phyloP scores from a whole-genome alignment of 2,329 filamentous ascomycete species.

The Ceratocystis eucalypticola region DNA sequence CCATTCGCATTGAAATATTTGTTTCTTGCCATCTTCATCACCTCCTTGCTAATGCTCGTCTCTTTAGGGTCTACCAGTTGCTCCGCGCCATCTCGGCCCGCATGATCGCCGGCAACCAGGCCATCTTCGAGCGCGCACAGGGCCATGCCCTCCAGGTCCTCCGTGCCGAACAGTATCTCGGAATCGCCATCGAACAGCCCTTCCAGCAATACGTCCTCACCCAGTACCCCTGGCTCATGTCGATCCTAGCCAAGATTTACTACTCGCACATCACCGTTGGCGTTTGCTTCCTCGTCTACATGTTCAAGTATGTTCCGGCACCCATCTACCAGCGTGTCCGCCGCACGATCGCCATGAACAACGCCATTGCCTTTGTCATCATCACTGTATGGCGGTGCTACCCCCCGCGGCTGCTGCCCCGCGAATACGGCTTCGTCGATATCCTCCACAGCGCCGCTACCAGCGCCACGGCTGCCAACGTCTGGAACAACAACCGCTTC shows the following conservation, averaged over 20 bases:
- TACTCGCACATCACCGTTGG: constrained; percentile 35
- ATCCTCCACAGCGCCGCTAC: constrained; percentile 28
- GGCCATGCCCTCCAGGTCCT: constrained; percentile 32
- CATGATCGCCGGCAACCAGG: constrained; percentile 29
- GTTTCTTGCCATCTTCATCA: not conserved
- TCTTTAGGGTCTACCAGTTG: constrained; percentile 31
- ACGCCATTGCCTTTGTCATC: constrained; percentile 35
- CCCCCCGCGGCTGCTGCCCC: constrained; percentile 35
- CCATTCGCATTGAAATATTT: not conserved
- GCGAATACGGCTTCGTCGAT: constrained; percentile 35
- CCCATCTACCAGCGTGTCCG: constrained; percentile 31
- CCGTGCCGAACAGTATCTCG: constrained; percentile 27
- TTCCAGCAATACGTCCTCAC: constrained; percentile 31
- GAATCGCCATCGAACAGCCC: constrained; percentile 30
- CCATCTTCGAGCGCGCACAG: constrained; percentile 29
- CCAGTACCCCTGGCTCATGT: constrained; percentile 28
- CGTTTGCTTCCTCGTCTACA: constrained; percentile 35
- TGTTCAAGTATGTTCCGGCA: constrained; percentile 33
- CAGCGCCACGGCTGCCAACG: constrained; percentile 22
- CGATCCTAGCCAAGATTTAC: constrained; percentile 31
- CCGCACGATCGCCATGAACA: constrained; percentile 36
- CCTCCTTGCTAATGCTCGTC: not conserved
- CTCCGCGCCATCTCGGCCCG: constrained; percentile 32
- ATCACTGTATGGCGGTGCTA: constrained; percentile 35
- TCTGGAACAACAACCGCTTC: constrained; percentile 34